Base-by-base conservation (phyloP, 352 stramenopile genomes). In the Globisporangium solare region DNA sequence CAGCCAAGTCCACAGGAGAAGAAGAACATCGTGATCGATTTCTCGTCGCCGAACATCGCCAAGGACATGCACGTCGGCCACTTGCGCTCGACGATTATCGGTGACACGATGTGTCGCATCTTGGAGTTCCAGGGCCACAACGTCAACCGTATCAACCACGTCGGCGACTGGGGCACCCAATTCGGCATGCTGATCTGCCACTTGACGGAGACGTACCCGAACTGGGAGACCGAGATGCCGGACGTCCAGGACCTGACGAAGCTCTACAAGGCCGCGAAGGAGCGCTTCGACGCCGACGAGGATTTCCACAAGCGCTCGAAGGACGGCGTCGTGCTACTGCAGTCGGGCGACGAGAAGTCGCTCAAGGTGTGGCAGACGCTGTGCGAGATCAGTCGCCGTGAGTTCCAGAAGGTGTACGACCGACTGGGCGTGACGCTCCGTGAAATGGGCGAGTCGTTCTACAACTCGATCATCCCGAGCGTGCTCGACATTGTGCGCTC, bases 141-240 rank as follows among this genome's bases (percentile, higher is more conserved):
- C 35, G 83, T 93, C 18, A 59, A 71, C 54, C 80, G 83, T 22
- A 82, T 91, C 27, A 93, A 91, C 70, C 83, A 93, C 76, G 77
- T 93, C 17, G 83, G 83, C 20, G 83, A 93, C 64, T 91, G 80
- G 83, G 83, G 83, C 40, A 91, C 83, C 14, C 97, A 99, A 73
- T 99, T 99, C 68, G 97, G 97, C 46, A 99, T 99, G 97, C 83
- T 99, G 11, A 99, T 99, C 74, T 95, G 97, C 67, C 97, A 99
- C 74, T 82, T 99, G 51, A 97, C 97, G 58, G 97, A 99, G 64
- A 94, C 95, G 61, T 98, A 98, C 78, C 97, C 54, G 66, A 97
- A 74, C 76, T 98, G 76, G 83, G 77, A 97, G 64, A 68, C 83
- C 53, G 64, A 92, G 88, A 72, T 95, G 64, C 94, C 95, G 11